These are phyloP conservation scores for Bipolaris oryzae DNA, from an alignment of 2,329 filamentous ascomycete genomes.

Conservation along the genomic window DNA sequence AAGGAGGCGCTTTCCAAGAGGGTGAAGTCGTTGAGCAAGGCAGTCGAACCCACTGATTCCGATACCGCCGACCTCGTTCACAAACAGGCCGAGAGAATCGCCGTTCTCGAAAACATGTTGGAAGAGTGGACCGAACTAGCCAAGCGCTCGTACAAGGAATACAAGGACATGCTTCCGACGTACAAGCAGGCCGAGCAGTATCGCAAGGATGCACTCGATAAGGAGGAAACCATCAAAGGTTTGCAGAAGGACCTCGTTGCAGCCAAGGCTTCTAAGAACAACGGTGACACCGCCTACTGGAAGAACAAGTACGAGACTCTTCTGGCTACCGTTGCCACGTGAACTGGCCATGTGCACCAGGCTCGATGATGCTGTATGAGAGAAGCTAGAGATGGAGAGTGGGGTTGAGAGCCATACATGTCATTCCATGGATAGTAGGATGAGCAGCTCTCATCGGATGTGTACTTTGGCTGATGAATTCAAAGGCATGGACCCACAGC, in stretches of 20 bases:
- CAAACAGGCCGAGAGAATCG: slow-evolving; percentile 19
- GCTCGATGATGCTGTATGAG: not conserved
- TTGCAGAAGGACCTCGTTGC: slow-evolving; percentile 27
- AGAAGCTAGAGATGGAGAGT: not conserved
- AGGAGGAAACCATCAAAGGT: slow-evolving; percentile 22
- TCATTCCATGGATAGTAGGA: not conserved
- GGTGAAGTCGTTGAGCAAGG: slow-evolving; percentile 2
- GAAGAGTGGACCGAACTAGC: slow-evolving; percentile 33
- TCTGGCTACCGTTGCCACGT: slow-evolving; percentile 15
- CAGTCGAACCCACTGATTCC: not conserved
- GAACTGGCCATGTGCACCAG: not conserved
- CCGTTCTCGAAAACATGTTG: slow-evolving; percentile 13
- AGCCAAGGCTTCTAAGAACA: slow-evolving; percentile 19
- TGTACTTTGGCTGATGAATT: not conserved
- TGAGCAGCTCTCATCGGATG: not conserved
- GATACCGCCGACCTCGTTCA: not conserved
- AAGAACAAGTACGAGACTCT: slow-evolving; percentile 35
- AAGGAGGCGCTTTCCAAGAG: slow-evolving; percentile 13
- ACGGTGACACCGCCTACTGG: slow-evolving; percentile 31
- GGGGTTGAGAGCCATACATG: not conserved
- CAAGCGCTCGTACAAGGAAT: slow-evolving; percentile 36
- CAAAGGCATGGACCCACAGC: not conserved
- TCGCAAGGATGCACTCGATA: slow-evolving; percentile 19
- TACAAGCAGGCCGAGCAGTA: slow-evolving; percentile 30
- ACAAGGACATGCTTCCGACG: slow-evolving; percentile 29